Conservation (phyloP, 2,329 filamentous ascomycete species). For the Rhynchosporium graminicola region DNA sequence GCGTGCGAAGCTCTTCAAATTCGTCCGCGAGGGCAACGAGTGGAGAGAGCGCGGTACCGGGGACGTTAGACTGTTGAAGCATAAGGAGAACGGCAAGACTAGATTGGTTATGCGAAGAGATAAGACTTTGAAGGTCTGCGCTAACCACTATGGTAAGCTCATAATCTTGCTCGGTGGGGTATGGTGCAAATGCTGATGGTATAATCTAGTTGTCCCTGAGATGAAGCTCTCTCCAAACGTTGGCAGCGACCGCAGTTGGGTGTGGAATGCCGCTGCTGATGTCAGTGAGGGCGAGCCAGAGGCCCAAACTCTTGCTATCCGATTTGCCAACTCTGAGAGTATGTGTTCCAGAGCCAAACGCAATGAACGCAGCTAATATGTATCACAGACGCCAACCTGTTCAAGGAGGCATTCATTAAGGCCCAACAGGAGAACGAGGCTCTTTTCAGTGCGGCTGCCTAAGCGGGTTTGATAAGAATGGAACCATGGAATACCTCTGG, state of each 20-base stretch:
- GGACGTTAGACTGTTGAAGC: slow-evolving; percentile 94
- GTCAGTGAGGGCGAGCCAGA: slow-evolving; percentile 98
- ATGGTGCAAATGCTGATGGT: slow-evolving; percentile 25
- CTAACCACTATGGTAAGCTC: slow-evolving; percentile 94
- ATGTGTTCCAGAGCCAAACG: slow-evolving; percentile 44
- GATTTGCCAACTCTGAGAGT: slow-evolving; percentile 98
- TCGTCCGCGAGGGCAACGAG: slow-evolving; percentile 86
- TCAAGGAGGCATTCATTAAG: slow-evolving; percentile 97
- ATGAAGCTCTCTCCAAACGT: slow-evolving; percentile 99
- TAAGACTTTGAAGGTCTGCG: slow-evolving; percentile 99
- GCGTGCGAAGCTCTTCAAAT: slow-evolving; percentile 99
- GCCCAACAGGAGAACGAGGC: slow-evolving; percentile 95
- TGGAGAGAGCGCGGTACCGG: slow-evolving; percentile 99
- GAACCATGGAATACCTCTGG: slow-evolving; percentile 19
- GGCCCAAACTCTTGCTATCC: slow-evolving; percentile 92
- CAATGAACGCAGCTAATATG: slow-evolving; percentile 29
- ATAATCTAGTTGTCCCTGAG: slow-evolving; percentile 78
- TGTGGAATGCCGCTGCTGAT: slow-evolving; percentile 97
- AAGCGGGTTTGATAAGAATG: slow-evolving; percentile 22
- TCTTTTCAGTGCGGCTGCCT: slow-evolving; percentile 64
- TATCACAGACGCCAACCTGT: slow-evolving; percentile 80
- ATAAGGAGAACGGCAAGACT: slow-evolving; percentile 98
- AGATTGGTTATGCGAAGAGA: slow-evolving; percentile 97
- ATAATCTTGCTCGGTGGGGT: not conserved
- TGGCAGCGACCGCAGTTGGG: slow-evolving; percentile 97